These are phyloP conservation scores for Salix koriyanagi DNA, from an alignment of 345 rosid species.

Conservation along the genomic window DNA sequence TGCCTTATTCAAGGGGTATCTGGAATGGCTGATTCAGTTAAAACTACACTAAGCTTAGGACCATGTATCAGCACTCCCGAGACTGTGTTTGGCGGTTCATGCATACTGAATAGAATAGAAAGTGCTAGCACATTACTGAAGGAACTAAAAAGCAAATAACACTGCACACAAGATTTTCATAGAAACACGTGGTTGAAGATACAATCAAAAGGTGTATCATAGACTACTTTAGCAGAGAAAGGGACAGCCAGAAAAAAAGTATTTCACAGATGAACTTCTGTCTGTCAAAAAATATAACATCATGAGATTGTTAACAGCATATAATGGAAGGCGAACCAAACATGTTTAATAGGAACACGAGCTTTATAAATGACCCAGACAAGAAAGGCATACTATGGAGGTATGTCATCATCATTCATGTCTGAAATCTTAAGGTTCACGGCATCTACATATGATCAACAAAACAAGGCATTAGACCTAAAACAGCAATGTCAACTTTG, in stretches of 20 bases:
- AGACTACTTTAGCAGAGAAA: not conserved
- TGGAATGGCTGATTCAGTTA: not conserved
- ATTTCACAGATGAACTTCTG: not conserved
- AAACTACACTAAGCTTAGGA: not conserved
- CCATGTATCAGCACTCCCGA: not conserved
- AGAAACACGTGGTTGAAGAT: not conserved
- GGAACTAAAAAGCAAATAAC: not conserved
- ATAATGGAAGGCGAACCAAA: not conserved
- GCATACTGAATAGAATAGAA: not conserved
- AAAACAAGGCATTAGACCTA: not conserved
- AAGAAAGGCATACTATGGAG: not conserved
- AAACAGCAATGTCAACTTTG: not conserved
- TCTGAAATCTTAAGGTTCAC: not conserved
- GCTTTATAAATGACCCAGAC: not conserved
- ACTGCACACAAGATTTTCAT: not conserved
- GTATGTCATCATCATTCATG: not conserved
- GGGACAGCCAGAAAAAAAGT: not conserved
- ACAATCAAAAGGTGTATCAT: not conserved
- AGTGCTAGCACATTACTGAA: not conserved
- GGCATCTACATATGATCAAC: not conserved
- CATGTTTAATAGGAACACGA: not conserved
- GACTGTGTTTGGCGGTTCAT: constrained; percentile 1
- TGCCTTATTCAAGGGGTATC: not conserved
- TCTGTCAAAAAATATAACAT: not conserved
- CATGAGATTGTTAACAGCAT: not conserved